phyloP scores from a whole-genome alignment of 1,284 basidiomycete genomes.

The Heimioporus punctisporus region DNA sequence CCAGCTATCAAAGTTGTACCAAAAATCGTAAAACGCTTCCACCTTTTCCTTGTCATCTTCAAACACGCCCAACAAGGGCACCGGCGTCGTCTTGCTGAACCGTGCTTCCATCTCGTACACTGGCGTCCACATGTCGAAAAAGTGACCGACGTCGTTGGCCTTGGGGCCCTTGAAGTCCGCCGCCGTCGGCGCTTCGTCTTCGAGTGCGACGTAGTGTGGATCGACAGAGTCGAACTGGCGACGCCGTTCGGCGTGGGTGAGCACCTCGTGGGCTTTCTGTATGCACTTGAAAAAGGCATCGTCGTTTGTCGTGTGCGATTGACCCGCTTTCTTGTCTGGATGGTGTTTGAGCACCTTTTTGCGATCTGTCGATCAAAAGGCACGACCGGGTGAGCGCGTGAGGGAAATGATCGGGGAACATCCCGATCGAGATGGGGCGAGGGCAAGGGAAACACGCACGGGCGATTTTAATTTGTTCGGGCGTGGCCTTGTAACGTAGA shows the following conservation, averaged over 20 bases:
- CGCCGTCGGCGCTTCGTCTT: conserved; percentile 78
- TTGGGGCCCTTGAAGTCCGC: conserved; percentile 60
- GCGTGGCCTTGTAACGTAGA: conserved; percentile 86
- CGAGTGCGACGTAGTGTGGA: conserved; percentile 71
- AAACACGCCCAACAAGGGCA: conserved; percentile 78
- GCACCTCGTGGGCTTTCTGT: conserved; percentile 94
- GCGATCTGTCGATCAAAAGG: conserved; percentile 62
- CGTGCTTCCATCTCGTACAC: conserved; percentile 92
- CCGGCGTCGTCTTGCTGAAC: conserved; percentile 91
- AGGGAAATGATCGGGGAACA: conserved; percentile 6
- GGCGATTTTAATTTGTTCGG: conserved; percentile 96
- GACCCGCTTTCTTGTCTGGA: conserved; percentile 96
- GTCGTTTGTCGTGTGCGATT: conserved; percentile 81
- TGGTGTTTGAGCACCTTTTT: conserved; percentile 99
- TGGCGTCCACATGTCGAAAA: conserved; percentile 68
- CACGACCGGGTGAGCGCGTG: conserved; percentile 1
- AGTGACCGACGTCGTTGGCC: conserved; percentile 50
- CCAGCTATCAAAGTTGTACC: conserved; percentile 99
- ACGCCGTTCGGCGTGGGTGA: conserved; percentile 86
- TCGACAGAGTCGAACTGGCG: conserved; percentile 98
- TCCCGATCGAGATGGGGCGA: conserved; percentile 5
- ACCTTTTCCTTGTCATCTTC: conserved; percentile 84
- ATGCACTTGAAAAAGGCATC: conserved; percentile 99
- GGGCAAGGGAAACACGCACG: conserved; percentile 57
- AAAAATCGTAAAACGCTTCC: conserved; percentile 97